Evolutionary conservation across 805 yeast genomes (phyloP).

Genomic region (Candida stauntonica): DNA sequence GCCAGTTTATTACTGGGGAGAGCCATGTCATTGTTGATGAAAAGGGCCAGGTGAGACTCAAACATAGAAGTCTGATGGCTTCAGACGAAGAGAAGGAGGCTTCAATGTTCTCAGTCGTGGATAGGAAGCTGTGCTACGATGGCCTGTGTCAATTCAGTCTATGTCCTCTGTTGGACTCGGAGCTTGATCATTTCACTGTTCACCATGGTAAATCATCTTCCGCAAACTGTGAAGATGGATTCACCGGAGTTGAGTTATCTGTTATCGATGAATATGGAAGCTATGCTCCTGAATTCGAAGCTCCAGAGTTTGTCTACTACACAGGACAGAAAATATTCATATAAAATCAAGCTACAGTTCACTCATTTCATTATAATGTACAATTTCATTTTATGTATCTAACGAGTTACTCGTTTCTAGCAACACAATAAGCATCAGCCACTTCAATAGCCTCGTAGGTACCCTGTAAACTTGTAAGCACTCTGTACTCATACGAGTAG

Average conservation of each 20-base stretch:
- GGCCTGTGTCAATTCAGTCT: conserved; percentile 10
- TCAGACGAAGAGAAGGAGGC: conserved; percentile 1
- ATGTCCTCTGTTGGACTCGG: conserved; percentile 3
- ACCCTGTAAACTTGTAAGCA: conserved; percentile 82
- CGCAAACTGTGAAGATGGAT: conserved; percentile 5
- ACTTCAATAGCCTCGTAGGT: conserved; percentile 89
- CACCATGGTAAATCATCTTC: conserved; percentile 5
- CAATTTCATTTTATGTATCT: too few species aligned
- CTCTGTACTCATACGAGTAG: conserved; percentile 60
- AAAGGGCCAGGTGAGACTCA: not conserved
- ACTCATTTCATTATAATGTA: too few species aligned
- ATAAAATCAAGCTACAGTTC: too few species aligned
- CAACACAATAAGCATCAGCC: conserved; percentile 76
- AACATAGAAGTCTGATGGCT: too few species aligned
- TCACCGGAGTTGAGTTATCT: conserved; percentile 9
- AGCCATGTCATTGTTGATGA: not conserved
- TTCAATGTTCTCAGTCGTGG: conserved; percentile 17
- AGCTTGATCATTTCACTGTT: conserved; percentile 7
- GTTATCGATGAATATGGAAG: conserved; percentile 15
- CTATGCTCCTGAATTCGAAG: conserved; percentile 14
- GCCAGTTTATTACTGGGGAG: too few species aligned
- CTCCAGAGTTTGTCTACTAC: conserved; percentile 17
- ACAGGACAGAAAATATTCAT: conserved; percentile 12
- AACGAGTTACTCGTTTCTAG: conserved; percentile 33
- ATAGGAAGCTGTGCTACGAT: conserved; percentile 16